Evolutionary conservation across 768 basidiomycete genomes (phyloP), one percentile per base, ranked within the genome.

Genomic region (Nevesoporus exiguus): DNA sequence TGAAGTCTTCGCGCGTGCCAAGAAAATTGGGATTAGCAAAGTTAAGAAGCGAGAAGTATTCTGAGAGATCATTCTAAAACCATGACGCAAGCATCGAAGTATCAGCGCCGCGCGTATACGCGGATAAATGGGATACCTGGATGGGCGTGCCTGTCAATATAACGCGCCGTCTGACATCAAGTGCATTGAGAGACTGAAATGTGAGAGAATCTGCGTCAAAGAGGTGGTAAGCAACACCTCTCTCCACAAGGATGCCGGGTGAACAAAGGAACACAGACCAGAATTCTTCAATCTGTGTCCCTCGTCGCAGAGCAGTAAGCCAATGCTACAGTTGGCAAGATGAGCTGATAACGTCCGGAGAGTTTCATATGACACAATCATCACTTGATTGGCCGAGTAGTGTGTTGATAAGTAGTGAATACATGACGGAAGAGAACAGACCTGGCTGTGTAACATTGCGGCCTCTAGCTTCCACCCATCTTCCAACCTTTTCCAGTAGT

Each of bases 351-450:
- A 75, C 5, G 87, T 87, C 19, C 96, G 84, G 48, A 99, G 79
- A 0, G 93, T 96, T 69, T 99, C 96, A 61, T 99, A 99, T 0
- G 97, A 98, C 6, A 97, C 94, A 59, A 99, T 98, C 90, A 99
- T 93, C 42, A 98, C 96, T 95, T 56, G 0, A 29, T 39, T n/a
- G 49, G 14, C 33, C 17, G 30, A 25, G 33, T 31, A 8, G 41
- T 27, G 51, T 29, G 50, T 42, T 29, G 9, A 34, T 49, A 21
- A 34, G n/a, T 9, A 14, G 42, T 42, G 43, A 40, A 33, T 15
- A 34, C 50, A n/a, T 42, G 27, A 50, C 8, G 30, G 21, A 14
- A 33, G 47, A 41, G 44, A 57, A 33, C 74, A 30, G 62, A 91
- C 94, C 93, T 73, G 96, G 94, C 55, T 93, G 87, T 0, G 92